Evolutionary conservation across 2,329 filamentous ascomycete genomes (phyloP).

Genomic region (Neopestalotiopsis clavispora): DNA sequence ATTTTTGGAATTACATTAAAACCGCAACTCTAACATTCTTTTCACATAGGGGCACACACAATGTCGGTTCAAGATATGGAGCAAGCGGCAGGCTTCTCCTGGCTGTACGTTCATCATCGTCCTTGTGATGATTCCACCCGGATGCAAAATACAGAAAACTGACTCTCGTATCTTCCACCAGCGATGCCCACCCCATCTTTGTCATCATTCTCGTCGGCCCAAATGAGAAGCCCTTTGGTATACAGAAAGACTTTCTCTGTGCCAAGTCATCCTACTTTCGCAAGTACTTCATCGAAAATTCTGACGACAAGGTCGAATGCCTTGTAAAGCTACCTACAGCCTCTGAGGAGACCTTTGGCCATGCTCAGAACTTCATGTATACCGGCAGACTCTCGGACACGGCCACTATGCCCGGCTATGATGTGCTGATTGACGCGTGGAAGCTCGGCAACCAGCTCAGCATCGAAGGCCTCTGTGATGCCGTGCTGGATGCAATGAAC

Average conservation of each 20-base stretch:
- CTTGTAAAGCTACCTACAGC: conserved; percentile 55
- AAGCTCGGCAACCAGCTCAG: conserved; percentile 58
- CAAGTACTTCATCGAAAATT: conserved; percentile 45
- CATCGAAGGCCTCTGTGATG: conserved; percentile 61
- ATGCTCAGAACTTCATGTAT: conserved; percentile 59
- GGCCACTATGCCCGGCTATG: conserved; percentile 54
- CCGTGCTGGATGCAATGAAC: conserved; percentile 61
- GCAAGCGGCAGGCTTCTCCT: conserved; percentile 13
- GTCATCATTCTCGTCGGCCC: conserved; percentile 59
- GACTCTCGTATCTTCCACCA: conserved; percentile 27
- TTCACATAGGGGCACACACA: neutral
- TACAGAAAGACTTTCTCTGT: conserved; percentile 64
- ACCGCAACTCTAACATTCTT: neutral
- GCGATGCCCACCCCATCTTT: conserved; percentile 60
- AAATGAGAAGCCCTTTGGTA: conserved; percentile 58
- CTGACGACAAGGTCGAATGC: conserved; percentile 50
- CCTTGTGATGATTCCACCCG: neutral
- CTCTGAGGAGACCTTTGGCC: conserved; percentile 56
- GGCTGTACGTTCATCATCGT: conserved; percentile 2
- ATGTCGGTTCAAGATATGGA: conserved; percentile 7
- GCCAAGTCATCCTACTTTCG: conserved; percentile 55
- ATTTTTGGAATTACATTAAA: neutral
- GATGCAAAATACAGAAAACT: too few relatives aligned
- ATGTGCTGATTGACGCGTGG: conserved; percentile 60
- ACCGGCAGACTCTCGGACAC: conserved; percentile 51